phyloP scores from a whole-genome alignment of 2,329 filamentous ascomycete genomes.

The Fusarium miscanthi region DNA sequence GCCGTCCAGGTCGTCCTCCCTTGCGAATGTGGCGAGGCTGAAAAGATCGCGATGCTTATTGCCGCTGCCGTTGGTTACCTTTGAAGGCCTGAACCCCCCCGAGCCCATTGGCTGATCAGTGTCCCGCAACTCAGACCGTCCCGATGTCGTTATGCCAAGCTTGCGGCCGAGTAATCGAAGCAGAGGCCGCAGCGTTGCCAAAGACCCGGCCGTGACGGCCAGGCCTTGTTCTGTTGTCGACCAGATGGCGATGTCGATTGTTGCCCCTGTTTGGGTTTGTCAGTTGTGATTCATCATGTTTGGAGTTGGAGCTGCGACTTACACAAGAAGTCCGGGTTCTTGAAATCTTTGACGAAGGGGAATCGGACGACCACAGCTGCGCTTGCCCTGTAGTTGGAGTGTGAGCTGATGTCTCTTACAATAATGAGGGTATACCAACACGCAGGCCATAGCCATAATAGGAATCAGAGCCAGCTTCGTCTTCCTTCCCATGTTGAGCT shows the following conservation, averaged over 20 bases:
- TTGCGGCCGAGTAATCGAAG: conserved; percentile 49
- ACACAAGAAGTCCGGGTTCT: conserved; percentile 58
- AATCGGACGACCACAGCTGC: conserved; percentile 57
- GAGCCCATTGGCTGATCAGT: conserved; percentile 26
- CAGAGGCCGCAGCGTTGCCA: conserved; percentile 60
- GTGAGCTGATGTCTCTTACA: conserved; percentile 20
- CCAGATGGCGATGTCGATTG: conserved; percentile 60
- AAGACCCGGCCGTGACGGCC: conserved; percentile 60
- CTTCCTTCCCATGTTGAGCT: conserved; percentile 63
- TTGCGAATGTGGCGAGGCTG: conserved; percentile 46
- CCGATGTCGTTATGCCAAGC: conserved; percentile 45
- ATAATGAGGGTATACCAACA: conserved; percentile 47
- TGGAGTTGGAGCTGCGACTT: conserved; percentile 29
- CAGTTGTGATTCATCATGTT: conserved; percentile 3
- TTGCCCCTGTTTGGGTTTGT: conserved; percentile 46
- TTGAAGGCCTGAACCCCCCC: conserved; percentile 9
- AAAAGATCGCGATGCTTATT: conserved; percentile 40
- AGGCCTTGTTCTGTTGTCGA: conserved; percentile 60
- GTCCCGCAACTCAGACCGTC: conserved; percentile 34
- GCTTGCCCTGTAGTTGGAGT: conserved; percentile 54
- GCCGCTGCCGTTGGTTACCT: conserved; percentile 13
- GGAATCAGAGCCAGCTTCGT: conserved; percentile 64
- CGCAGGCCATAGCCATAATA: conserved; percentile 67
- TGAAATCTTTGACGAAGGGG: conserved; percentile 52
- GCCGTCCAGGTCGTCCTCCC: conserved; percentile 38